Evolutionary conservation across 192 early-diverging fungal species (phyloP), one percentile per base, ranked within the genome.

Genomic region (Geosiphon pyriformis): DNA sequence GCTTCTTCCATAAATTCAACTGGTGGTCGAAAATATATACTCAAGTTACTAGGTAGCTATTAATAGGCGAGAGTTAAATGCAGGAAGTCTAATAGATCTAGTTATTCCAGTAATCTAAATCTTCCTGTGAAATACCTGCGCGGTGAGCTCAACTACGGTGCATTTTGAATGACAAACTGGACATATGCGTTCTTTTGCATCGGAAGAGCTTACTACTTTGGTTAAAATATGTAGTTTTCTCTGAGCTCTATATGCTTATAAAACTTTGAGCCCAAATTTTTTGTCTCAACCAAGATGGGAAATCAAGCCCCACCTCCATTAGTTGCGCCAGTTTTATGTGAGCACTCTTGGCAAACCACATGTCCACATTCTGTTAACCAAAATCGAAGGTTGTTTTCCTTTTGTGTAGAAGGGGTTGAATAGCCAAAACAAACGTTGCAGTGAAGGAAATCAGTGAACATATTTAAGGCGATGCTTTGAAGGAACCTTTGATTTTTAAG

Each of bases 311-410:
- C 31, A 49, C 46, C 33, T 33, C 4, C 4, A 62, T 6, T 20
- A n/a, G 26, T 8, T 37, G 26, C 27, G n/a, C 15, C 12, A 15
- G 12, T 7, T 46, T 50, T 62, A 29, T 50, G 46, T 31, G 31
- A 18, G 32, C 60, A 62, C 23, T 2, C 3, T 7, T 49, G 27
- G 33, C 60, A 62, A 27, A 50, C 27, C 25, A 62, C 18, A 49
- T 62, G 60, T 0, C 60, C 60, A 50, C 60, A 62, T 18, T 50
- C 60, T 30, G 60, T 62, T n/a, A 62, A 50, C 60, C 60, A 62
- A 62, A 62, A 62, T 8, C 47, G 42, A n/a, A 49, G 23, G 46
- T 62, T n/a, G 12, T 29, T 1, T 62, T 60, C 59, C 26, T 60
- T 42, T 2, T 33, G 20, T 23, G 27, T 29, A 8, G 46, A 27